A percentile compares a stretch with the other conserved stretches of the same genome.
Conservation (phyloP, 2,329 filamentous ascomycete species). For the Phaeosphaeriaceae sp. region DNA sequence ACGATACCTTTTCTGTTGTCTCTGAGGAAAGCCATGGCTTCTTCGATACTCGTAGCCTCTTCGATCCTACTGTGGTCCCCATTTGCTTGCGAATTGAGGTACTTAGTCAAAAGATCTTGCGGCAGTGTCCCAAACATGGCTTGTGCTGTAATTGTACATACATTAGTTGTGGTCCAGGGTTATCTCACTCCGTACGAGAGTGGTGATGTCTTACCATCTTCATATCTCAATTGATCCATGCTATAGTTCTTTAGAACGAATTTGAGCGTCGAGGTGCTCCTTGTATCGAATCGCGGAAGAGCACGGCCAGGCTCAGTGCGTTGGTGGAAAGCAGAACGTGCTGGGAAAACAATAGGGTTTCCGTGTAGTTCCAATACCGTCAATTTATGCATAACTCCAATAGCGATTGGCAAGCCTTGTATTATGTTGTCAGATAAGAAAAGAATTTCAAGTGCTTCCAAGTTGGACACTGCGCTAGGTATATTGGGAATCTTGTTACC, state of each 20-base stretch:
- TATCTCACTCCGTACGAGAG: background rate
- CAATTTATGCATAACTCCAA: background rate
- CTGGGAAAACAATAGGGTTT: constrained; percentile 2
- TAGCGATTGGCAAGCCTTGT: background rate
- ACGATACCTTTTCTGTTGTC: background rate
- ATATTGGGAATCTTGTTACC: constrained; percentile 3
- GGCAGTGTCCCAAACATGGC: background rate
- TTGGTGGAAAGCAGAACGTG: background rate
- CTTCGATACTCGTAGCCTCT: background rate
- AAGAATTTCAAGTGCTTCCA: background rate
- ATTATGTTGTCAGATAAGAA: background rate
- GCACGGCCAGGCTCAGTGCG: background rate
- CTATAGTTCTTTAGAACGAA: background rate
- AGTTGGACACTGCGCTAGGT: background rate
- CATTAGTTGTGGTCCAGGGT: background rate
- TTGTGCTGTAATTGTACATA: background rate
- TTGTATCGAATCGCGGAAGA: background rate
- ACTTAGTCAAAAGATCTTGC: background rate
- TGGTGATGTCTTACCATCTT: background rate
- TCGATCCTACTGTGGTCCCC: background rate
- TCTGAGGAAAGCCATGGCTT: background rate
- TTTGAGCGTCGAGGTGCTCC: background rate
- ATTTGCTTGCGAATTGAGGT: background rate
- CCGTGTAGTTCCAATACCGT: background rate
- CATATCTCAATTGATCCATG: background rate